A percentile compares a stretch with the other conserved stretches of the same genome.
Evolutionary conservation across 306 rosid genomes (phyloP).

Genomic region (Lotus japonicus): DNA sequence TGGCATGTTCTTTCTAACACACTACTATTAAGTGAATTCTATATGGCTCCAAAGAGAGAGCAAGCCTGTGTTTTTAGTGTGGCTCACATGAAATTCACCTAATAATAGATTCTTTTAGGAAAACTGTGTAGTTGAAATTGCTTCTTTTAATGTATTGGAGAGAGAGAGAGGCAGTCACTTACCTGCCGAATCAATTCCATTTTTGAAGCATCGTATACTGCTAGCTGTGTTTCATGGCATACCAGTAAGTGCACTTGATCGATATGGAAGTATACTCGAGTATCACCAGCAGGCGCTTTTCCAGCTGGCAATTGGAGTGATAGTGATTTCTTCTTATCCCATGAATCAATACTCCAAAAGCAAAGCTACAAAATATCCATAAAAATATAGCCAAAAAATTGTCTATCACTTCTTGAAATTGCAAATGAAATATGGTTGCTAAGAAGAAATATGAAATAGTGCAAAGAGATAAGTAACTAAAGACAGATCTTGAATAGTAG

Average conservation of each 20-base stretch:
- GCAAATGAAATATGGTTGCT: not conserved
- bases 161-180: not conserved
- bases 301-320: slow-evolving; percentile 41
- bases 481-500: not conserved
- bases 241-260: slow-evolving; percentile 51
- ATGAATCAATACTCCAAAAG: slow-evolving; percentile 48
- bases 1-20: not conserved
- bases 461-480: not conserved
- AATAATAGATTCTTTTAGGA: not conserved
- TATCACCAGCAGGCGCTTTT: slow-evolving; percentile 27
- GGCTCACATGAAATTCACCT: not conserved
- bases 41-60: not conserved
- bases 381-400: not conserved
- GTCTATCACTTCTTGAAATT: not conserved
- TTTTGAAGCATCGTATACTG: slow-evolving; percentile 53
- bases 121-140: not conserved
- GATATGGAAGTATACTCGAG: slow-evolving; percentile 36
- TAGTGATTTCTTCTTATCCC: slow-evolving; percentile 48
- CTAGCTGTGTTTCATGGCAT: slow-evolving; percentile 49
- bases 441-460: slow-evolving; percentile 22
- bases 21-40: not conserved
- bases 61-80: not conserved
- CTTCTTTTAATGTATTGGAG: not conserved
- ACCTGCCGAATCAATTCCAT: slow-evolving; percentile 50
- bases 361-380: slow-evolving; percentile 18